Percentiles rank a stretch among this genome's conserved stretches.
phyloP scores from a whole-genome alignment of 1,139 yeast species.

The Scheffersomyces illinoinensis region DNA sequence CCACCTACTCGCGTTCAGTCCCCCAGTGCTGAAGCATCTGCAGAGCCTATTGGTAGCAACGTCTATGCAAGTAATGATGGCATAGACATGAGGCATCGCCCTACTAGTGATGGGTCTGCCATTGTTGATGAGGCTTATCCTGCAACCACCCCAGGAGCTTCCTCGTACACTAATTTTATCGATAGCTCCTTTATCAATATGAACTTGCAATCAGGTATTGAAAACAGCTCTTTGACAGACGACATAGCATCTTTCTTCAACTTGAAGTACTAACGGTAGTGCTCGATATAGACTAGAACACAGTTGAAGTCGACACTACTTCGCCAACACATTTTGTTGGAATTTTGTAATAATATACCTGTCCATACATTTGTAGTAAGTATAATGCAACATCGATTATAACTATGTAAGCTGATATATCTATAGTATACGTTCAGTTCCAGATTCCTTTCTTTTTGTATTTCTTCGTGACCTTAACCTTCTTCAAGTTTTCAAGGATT shows the following conservation, averaged over 20 bases:
- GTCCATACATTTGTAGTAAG: neutral
- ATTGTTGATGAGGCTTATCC: constrained; percentile 10
- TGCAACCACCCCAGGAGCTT: constrained; percentile 34
- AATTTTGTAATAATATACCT: neutral
- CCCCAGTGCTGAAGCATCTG: constrained; percentile 16
- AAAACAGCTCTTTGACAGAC: constrained; percentile 31
- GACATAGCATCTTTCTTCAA: constrained; percentile 36
- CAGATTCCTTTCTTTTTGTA: neutral
- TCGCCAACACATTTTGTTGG: neutral
- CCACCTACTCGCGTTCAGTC: constrained; percentile 44
- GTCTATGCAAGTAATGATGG: constrained; percentile 11
- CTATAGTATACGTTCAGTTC: neutral
- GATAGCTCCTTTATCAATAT: constrained; percentile 46
- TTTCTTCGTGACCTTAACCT: constrained; percentile 11
- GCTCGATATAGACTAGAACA: neutral
- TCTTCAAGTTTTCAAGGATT: constrained; percentile 38
- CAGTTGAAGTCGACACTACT: neutral
- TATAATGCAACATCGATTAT: neutral
- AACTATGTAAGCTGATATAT: neutral
- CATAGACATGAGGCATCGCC: constrained; percentile 7
- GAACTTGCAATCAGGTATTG: constrained; percentile 46
- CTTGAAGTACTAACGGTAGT: constrained; percentile 13
- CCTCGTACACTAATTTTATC: constrained; percentile 42
- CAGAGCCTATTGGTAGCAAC: constrained; percentile 13
- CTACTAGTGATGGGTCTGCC: constrained; percentile 4